Evolutionary conservation across 2,329 filamentous ascomycete species (phyloP).

Genomic region (Venturiaceae sp.): DNA sequence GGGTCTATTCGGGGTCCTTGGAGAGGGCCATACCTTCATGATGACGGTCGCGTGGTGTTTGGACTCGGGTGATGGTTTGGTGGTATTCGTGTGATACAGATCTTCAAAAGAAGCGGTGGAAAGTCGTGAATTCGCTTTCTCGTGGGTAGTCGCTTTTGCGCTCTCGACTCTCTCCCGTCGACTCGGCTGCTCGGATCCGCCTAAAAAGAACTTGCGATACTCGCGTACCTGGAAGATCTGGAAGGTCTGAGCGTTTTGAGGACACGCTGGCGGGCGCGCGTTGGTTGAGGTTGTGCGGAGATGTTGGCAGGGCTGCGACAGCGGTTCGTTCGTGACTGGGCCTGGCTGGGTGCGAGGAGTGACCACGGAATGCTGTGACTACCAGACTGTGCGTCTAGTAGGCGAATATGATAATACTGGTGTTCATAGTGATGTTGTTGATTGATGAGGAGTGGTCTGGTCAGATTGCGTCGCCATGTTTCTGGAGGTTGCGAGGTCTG

Average conservation of each 20-base stretch:
- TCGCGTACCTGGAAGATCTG: not conserved
- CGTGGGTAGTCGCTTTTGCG: not conserved
- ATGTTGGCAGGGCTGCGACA: not conserved
- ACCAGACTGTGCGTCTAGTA: not conserved
- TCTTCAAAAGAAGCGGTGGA: not conserved
- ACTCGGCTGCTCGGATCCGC: constrained; percentile 5
- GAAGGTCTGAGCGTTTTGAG: constrained; percentile 11
- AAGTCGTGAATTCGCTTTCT: not conserved
- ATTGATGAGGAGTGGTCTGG: not conserved
- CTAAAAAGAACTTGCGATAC: not conserved
- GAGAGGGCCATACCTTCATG: constrained; percentile 26
- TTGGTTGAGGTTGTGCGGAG: not conserved
- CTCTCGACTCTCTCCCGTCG: not conserved
- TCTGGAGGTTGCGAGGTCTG: not conserved
- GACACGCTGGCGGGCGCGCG: constrained; percentile 13
- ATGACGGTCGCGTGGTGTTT: constrained; percentile 8
- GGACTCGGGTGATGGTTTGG: not conserved
- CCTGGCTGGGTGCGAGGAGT: constrained; percentile 32
- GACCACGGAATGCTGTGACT: constrained; percentile 15
- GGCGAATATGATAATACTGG: not conserved
- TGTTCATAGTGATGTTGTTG: not conserved
- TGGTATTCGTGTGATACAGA: not conserved
- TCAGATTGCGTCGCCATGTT: not conserved
- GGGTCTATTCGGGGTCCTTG: not conserved
- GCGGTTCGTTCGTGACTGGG: constrained; percentile 14